Conservation (phyloP, 345 rosid species). For the Citrus hindsii region DNA sequence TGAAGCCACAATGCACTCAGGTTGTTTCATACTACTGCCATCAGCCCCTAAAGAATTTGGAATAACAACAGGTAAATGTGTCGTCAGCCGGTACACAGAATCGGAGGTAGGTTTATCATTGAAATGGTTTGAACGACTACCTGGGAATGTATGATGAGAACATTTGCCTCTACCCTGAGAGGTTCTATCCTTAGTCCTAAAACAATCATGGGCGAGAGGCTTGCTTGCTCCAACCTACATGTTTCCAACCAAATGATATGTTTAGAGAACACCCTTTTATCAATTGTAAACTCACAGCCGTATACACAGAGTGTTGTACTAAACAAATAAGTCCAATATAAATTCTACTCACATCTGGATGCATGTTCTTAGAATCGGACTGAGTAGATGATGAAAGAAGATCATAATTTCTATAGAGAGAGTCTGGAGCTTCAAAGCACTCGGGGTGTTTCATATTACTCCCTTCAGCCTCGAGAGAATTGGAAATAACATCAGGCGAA, state of each 20-base stretch:
- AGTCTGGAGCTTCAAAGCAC: background rate
- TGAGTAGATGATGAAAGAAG: background rate
- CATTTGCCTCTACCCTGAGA: constrained; percentile 13
- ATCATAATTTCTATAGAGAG: no score
- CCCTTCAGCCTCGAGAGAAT: background rate
- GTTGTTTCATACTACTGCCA: constrained; percentile 1
- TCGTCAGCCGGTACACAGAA: constrained; percentile 9
- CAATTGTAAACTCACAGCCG: background rate
- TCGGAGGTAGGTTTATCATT: background rate
- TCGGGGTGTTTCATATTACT: background rate
- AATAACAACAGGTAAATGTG: background rate
- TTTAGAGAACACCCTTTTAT: background rate
- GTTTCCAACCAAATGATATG: background rate
- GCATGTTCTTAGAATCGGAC: background rate
- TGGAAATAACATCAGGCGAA: background rate
- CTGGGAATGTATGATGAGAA: background rate
- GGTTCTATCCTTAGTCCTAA: background rate
- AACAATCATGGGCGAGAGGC: constrained; percentile 5
- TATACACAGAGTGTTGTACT: background rate
- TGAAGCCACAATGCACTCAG: background rate
- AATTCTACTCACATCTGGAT: background rate
- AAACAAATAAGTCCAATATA: background rate
- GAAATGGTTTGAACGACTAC: background rate
- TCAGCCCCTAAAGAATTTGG: background rate
- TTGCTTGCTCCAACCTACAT: constrained; percentile 17